phyloP scores from a whole-genome alignment of 257 asterid genomes.

The Nicotiana paniculata region DNA sequence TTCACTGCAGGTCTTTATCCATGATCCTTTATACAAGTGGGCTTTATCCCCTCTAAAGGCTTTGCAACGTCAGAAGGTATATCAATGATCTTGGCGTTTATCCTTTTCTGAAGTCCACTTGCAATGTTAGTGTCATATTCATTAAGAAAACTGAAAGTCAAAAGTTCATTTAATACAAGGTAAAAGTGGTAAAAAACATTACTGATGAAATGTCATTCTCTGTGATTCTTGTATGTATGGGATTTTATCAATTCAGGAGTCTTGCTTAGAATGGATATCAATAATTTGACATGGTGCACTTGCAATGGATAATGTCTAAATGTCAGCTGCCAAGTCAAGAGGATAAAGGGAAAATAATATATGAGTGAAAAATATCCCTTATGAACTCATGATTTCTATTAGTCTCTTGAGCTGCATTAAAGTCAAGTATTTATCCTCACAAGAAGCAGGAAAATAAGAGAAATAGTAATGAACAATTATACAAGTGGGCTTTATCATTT shows the following conservation, averaged over 20 bases:
- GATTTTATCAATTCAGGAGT: not conserved
- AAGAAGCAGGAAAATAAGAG: not conserved
- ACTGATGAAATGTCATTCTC: not conserved
- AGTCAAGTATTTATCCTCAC: not conserved
- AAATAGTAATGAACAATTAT: too few relatives aligned
- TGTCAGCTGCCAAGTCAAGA: not conserved
- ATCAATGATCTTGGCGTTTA: not conserved
- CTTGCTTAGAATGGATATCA: not conserved
- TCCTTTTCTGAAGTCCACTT: conserved; percentile 3
- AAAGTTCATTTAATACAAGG: not conserved
- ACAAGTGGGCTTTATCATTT: not conserved
- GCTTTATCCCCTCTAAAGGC: conserved; percentile 97
- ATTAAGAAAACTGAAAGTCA: not conserved
- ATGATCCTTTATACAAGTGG: conserved; percentile 95
- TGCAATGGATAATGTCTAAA: not conserved
- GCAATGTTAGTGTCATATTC: not conserved
- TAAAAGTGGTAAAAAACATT: not conserved
- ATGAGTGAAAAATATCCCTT: not conserved
- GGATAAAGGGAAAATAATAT: not conserved
- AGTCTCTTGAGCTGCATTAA: not conserved
- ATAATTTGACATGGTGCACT: not conserved
- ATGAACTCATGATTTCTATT: not conserved
- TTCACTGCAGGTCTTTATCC: conserved; percentile 81
- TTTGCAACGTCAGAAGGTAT: conserved; percentile 95
- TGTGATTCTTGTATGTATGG: not conserved